These are phyloP conservation scores for Xylaria castorea DNA, from an alignment of 495 filamentous ascomycete species.

Conservation along the genomic window DNA sequence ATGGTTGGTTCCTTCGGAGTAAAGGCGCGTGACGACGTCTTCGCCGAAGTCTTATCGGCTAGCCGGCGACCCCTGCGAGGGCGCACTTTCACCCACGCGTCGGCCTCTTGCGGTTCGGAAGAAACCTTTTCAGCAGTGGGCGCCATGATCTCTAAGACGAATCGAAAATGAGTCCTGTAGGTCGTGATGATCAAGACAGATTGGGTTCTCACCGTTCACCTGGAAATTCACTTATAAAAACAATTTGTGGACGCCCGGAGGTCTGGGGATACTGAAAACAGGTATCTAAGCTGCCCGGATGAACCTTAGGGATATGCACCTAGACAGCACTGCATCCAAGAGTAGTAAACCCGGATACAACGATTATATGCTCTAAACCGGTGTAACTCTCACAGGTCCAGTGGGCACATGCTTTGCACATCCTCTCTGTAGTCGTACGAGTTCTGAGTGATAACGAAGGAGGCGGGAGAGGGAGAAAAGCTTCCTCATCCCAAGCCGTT, in stretches of 20 bases:
- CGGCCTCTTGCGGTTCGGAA: conserved; percentile 25
- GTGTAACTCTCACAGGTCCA: neutral
- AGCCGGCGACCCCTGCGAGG: conserved; percentile 13
- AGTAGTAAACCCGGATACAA: neutral
- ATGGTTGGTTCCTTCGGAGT: conserved; percentile 24
- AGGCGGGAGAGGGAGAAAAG: neutral
- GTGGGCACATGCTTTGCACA: no score
- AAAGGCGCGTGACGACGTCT: neutral
- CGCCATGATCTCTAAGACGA: conserved; percentile 1
- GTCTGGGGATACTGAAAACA: neutral
- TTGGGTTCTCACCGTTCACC: neutral
- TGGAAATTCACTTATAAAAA: neutral
- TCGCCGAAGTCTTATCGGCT: neutral
- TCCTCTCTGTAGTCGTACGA: no score
- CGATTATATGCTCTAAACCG: neutral
- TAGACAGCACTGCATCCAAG: neutral
- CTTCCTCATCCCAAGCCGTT: neutral
- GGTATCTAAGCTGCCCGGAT: neutral
- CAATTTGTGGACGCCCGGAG: neutral
- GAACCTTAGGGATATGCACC: neutral
- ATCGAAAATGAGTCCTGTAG: neutral
- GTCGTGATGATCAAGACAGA: neutral
- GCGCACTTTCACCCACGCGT: conserved; percentile 34
- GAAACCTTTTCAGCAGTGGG: neutral
- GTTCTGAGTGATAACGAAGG: no score